Conservation (phyloP, 1,284 basidiomycete genomes). For the Pseudozyma tsukubaensis region DNA sequence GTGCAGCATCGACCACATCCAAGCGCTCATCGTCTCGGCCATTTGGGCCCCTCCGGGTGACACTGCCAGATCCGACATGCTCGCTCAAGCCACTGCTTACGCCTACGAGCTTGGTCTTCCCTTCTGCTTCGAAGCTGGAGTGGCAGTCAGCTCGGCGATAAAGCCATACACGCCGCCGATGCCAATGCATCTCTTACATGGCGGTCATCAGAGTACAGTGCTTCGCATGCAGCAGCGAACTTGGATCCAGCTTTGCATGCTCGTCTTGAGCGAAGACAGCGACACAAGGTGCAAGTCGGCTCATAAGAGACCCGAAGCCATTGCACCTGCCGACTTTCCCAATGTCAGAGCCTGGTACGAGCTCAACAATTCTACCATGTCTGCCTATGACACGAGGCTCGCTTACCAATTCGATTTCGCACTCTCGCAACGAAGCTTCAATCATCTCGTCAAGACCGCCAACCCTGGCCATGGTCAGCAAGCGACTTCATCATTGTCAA, state of each 20-base stretch:
- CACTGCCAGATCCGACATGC: constrained; percentile 59
- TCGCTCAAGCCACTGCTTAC: constrained; percentile 61
- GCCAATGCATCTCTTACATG: constrained; percentile 14
- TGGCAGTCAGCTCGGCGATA: constrained; percentile 16
- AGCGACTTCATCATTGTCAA: neutral
- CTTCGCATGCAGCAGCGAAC: constrained; percentile 39
- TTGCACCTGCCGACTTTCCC: constrained; percentile 24
- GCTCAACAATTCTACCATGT: constrained; percentile 19
- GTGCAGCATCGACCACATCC: constrained; percentile 82
- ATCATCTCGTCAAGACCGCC: constrained; percentile 9
- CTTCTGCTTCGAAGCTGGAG: constrained; percentile 26
- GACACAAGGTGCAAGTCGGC: constrained; percentile 8
- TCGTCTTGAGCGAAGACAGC: constrained; percentile 28
- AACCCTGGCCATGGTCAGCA: neutral
- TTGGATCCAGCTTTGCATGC: constrained; percentile 46
- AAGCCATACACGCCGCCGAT: constrained; percentile 28
- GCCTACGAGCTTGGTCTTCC: constrained; percentile 68
- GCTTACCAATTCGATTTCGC: constrained; percentile 42
- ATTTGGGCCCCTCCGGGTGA: constrained; percentile 79
- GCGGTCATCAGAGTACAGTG: constrained; percentile 10
- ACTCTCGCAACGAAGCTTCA: constrained; percentile 19
- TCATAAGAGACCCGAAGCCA: constrained; percentile 22
- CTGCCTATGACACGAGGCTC: constrained; percentile 27
- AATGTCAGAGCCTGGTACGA: constrained; percentile 32
- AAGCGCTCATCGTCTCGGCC: constrained; percentile 83